Conservation (phyloP, 192 early-diverging fungal species). For the Phycomyces nitens region DNA sequence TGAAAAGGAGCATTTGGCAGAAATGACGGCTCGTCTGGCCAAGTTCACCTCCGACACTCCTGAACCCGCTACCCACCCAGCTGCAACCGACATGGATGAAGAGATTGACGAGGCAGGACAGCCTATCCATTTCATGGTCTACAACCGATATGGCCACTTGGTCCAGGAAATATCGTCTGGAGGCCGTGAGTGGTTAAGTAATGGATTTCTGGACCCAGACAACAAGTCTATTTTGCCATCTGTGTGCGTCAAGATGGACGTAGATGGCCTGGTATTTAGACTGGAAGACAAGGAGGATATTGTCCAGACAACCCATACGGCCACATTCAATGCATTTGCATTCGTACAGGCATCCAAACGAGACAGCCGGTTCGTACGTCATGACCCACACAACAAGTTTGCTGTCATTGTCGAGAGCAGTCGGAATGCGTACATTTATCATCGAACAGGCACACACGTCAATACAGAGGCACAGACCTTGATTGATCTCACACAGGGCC, state of each 20-base stretch:
- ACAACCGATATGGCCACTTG: conserved; percentile 36
- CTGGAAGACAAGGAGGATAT: conserved; percentile 28
- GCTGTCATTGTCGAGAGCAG: conserved; percentile 48
- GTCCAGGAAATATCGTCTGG: conserved; percentile 44
- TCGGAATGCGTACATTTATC: conserved; percentile 51
- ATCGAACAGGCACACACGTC: conserved; percentile 30
- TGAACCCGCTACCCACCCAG: conserved; percentile 23
- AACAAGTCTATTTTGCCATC: conserved; percentile 33
- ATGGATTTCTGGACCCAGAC: not conserved
- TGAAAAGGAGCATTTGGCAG: conserved; percentile 54
- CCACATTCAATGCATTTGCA: conserved; percentile 64
- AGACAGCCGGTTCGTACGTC: conserved; percentile 58
- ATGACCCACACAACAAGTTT: conserved; percentile 49
- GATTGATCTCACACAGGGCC: conserved; percentile 43
- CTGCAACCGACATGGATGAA: conserved; percentile 42
- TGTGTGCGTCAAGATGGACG: conserved; percentile 61
- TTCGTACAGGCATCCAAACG: conserved; percentile 76
- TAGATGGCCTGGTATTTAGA: conserved; percentile 66
- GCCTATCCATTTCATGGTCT: conserved; percentile 38
- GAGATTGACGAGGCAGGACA: conserved; percentile 46
- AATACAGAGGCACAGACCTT: conserved; percentile 39
- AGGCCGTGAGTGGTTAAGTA: conserved; percentile 57
- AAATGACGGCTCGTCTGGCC: conserved; percentile 54
- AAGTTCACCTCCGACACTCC: conserved; percentile 54
- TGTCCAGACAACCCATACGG: conserved; percentile 41